Base-by-base conservation (phyloP, 1,284 basidiomycete species). In the Pholiota adiposa region DNA sequence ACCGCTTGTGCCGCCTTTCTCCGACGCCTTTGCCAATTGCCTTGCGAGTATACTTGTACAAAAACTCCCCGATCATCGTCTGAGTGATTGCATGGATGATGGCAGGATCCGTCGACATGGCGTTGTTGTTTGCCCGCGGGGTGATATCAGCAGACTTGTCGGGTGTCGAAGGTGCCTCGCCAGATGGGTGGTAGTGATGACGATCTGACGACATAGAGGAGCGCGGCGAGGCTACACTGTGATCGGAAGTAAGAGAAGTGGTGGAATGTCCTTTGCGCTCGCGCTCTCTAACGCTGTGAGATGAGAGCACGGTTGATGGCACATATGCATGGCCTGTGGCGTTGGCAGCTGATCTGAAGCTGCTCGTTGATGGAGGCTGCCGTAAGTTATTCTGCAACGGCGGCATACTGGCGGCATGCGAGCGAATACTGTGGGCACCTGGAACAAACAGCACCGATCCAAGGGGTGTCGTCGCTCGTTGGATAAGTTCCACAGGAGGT, bases 31-130 rank as follows among this genome's bases (percentile, higher is more conserved):
- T 94, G 29, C 95, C 94, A 68, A 99, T 88, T n/a, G 93, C 79
- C 62, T 88, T 87, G 56, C 97, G 86, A 9, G 96, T 98, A 77
- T 99, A 98, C 82, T 99, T 99, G 87, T 93, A 94, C 77, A 99
- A 77, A 78, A 96, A 98, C 81, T 98, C 97, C 64, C 97, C 96
- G 67, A 99, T 98, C 97, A 99, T 99, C 21, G 96, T 98, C 82
- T 98, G 96, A 4, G 97, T 99, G 70, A 99, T 98, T 1, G 96
- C 93, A 72, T 98, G 96, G 67, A 98, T 96, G 65, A 96, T 79
- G 1, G 81, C 75, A 1, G 94, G 94, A 73, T 98, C 96, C 12
- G 95, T 97, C 21, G 88, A 62, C 50, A 64, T 70, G 29, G 54
- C 62, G 40, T 66, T 61, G 54, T 70, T 68, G 52, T 70, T 68